Evolutionary conservation across 305 asterid species (phyloP).

Genomic region (Salvia sclarea): DNA sequence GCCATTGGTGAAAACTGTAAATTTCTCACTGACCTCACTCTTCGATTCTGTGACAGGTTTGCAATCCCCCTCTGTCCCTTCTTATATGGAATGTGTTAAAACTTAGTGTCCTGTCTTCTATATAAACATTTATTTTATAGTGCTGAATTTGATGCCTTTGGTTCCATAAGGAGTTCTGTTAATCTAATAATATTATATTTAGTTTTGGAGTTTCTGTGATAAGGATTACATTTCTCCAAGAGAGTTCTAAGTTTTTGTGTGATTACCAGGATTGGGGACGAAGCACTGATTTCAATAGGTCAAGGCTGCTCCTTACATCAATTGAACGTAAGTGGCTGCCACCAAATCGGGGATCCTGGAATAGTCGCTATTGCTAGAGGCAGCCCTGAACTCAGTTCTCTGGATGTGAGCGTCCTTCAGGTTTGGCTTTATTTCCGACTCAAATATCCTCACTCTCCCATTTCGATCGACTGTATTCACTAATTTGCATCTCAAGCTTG

Average conservation of each 20-base stretch:
- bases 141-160: constrained; percentile 11
- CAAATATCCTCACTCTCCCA: neutral
- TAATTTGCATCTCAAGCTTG: constrained; percentile 1
- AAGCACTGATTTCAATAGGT: constrained; percentile 69
- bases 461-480: neutral
- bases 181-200: neutral
- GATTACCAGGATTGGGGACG: constrained; percentile 73
- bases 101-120: constrained; percentile 13
- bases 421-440: constrained; percentile 40
- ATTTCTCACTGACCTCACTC: constrained; percentile 75
- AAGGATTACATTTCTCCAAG: constrained; percentile 4
- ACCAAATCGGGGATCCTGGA: constrained; percentile 70
- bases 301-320: constrained; percentile 66
- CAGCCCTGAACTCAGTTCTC: constrained; percentile 69
- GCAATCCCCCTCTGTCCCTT: constrained; percentile 23
- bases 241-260: constrained; percentile 11
- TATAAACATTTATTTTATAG: neutral
- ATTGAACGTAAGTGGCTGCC: constrained; percentile 58
- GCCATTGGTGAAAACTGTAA: constrained; percentile 84
- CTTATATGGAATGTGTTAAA: constrained; percentile 1
- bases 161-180: constrained; percentile 9
- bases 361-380: constrained; percentile 84
- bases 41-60: constrained; percentile 86
- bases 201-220: constrained; percentile 11
- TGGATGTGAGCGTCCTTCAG: constrained; percentile 91